These are phyloP conservation scores for Acorus calamus DNA, from an alignment of 106 monocot genomes.

Conservation along the genomic window DNA sequence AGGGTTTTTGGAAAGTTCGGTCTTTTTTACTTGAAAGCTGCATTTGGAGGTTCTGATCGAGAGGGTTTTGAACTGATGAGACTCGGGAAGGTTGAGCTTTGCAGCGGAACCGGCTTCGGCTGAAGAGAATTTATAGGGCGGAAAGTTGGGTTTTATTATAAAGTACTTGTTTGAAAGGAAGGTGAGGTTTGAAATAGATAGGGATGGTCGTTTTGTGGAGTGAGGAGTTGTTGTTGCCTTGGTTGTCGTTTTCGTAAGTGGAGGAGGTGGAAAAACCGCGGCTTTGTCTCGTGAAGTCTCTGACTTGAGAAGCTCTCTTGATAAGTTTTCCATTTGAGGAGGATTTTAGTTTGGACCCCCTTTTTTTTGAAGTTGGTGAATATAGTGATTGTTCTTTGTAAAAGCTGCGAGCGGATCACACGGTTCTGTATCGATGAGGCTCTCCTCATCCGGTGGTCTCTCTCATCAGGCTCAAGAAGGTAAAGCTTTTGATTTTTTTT, in stretches of 20 bases:
- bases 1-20: neutral
- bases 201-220: neutral
- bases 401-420: no score
- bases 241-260: no score
- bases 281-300: no score
- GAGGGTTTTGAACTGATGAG: neutral
- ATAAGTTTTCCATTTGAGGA: no score
- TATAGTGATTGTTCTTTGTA: no score
- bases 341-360: no score
- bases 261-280: no score
- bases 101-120: conserved; percentile 25
- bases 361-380: no score
- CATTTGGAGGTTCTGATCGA: neutral
- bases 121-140: conserved; percentile 1
- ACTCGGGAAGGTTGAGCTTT: conserved; percentile 14
- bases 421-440: conserved; percentile 16
- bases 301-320: no score
- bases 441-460: conserved; percentile 18
- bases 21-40: neutral
- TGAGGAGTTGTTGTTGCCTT: no score
- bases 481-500: conserved; percentile 5
- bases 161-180: no score
- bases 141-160: neutral
- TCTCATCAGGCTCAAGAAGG: conserved; percentile 31
- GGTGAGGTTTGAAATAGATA: conserved; percentile 7